These are phyloP conservation scores for Nicotiana noctiflora DNA, from an alignment of 257 asterid genomes.

Conservation along the genomic window DNA sequence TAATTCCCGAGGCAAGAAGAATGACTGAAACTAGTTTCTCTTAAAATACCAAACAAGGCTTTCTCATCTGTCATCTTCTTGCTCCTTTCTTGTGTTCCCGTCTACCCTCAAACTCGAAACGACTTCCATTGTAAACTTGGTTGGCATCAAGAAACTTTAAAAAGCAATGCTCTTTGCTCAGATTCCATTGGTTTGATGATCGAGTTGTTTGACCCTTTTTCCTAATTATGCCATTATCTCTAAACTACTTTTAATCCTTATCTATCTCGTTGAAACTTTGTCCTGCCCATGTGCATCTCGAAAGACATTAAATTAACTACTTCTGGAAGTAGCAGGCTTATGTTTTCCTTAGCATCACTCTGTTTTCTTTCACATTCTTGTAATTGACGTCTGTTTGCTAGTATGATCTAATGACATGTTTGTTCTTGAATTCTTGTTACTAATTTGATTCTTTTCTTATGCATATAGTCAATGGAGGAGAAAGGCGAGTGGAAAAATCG, in stretches of 20 bases:
- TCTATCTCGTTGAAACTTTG: neutral
- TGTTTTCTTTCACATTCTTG: neutral
- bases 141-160: neutral
- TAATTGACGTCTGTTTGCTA: neutral
- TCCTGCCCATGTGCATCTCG: neutral
- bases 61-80: neutral
- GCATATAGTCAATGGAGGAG: slow-evolving; percentile 46
- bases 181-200: neutral
- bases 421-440: neutral
- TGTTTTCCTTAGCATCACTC: neutral
- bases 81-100: neutral
- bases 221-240: neutral
- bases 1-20: too few relatives aligned
- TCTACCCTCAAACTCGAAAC: neutral
- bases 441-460: slow-evolving; percentile 3
- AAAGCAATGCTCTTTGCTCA: neutral
- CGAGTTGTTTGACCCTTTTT: neutral
- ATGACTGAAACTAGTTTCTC: neutral
- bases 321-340: neutral
- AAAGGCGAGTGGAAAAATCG: slow-evolving; percentile 58
- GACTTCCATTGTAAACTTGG: neutral
- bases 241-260: neutral
- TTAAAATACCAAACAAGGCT: neutral
- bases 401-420: neutral
- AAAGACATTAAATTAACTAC: neutral